phyloP scores from a whole-genome alignment of 345 rosid genomes.

The Linum trigynum region DNA sequence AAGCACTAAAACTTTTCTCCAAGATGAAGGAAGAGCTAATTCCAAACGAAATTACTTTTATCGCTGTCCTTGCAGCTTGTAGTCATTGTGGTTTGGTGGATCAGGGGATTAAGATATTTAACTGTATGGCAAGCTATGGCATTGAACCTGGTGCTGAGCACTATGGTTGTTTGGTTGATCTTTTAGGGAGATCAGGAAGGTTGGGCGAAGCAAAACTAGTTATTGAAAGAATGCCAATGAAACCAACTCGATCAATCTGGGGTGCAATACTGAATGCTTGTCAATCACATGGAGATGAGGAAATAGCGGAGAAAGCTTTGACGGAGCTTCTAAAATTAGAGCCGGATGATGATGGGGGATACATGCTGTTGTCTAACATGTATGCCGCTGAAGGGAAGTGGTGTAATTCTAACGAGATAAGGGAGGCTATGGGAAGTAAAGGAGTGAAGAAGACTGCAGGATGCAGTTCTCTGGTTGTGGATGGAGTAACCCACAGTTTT shows the following conservation, averaged over 20 bases:
- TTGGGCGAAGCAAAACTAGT: slow-evolving; percentile 15
- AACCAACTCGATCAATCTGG: slow-evolving; percentile 18
- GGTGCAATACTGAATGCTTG: slow-evolving; percentile 16
- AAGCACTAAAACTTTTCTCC: slow-evolving; percentile 15
- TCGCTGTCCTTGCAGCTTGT: slow-evolving; percentile 20
- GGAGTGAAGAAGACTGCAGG: slow-evolving; percentile 22
- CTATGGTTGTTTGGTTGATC: slow-evolving; percentile 22
- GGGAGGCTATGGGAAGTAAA: slow-evolving; percentile 17
- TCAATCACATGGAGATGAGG: slow-evolving; percentile 14
- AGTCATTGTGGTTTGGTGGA: slow-evolving; percentile 21
- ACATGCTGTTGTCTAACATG: slow-evolving; percentile 16
- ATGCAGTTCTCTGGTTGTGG: slow-evolving; percentile 27
- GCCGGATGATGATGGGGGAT: slow-evolving; percentile 20
- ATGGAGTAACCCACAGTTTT: slow-evolving; percentile 35
- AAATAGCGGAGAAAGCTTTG: slow-evolving; percentile 20
- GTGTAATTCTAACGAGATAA: slow-evolving; percentile 12
- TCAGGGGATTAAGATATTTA: slow-evolving; percentile 11
- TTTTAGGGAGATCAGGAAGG: slow-evolving; percentile 18
- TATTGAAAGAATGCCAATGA: slow-evolving; percentile 17
- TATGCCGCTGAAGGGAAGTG: slow-evolving; percentile 19
- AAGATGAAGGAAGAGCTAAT: slow-evolving; percentile 12
- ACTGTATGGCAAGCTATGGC: slow-evolving; percentile 11
- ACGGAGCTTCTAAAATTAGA: slow-evolving; percentile 15
- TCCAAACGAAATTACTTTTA: slow-evolving; percentile 18
- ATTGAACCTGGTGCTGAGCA: slow-evolving; percentile 17